Evolutionary conservation across 2,329 filamentous ascomycete species (phyloP).

Genomic region (Colletotrichum sansevieriae): DNA sequence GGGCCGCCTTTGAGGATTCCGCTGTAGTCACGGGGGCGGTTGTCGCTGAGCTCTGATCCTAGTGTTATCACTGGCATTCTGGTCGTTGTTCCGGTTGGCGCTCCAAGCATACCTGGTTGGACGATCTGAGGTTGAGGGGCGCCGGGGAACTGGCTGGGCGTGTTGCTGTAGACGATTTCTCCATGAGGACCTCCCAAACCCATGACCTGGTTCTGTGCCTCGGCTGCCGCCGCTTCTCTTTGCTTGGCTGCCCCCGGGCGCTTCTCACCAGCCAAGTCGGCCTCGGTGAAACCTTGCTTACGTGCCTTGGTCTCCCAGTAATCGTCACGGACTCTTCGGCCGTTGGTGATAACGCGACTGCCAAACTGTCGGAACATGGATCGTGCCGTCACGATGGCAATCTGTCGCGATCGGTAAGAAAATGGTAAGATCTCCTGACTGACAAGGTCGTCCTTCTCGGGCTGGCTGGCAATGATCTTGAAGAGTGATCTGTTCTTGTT

Average conservation of each 20-base stretch:
- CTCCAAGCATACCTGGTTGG: constrained; percentile 79
- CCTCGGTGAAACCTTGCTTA: constrained; percentile 98
- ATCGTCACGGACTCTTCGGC: constrained; percentile 92
- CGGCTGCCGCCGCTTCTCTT: constrained; percentile 79
- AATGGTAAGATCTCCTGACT: constrained; percentile 95
- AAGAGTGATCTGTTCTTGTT: constrained; percentile 97
- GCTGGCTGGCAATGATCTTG: constrained; percentile 97
- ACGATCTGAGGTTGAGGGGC: constrained; percentile 77
- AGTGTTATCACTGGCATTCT: constrained; percentile 89
- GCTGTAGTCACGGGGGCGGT: constrained; percentile 84
- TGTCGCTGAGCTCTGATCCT: constrained; percentile 81
- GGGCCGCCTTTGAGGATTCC: constrained; percentile 82
- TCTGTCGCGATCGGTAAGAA: constrained; percentile 97
- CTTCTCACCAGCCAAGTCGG: constrained; percentile 96
- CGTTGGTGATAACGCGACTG: constrained; percentile 90
- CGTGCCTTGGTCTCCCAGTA: constrained; percentile 98
- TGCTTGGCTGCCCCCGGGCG: constrained; percentile 91
- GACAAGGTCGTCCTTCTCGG: constrained; percentile 97
- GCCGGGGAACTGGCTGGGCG: constrained; percentile 73
- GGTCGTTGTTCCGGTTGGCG: constrained; percentile 72
- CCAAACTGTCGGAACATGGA: constrained; percentile 99
- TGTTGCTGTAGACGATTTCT: constrained; percentile 90
- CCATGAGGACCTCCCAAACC: constrained; percentile 76
- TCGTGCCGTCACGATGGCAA: constrained; percentile 95
- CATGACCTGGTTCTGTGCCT: constrained; percentile 73